These are phyloP conservation scores for Penicillium argentinense DNA, from an alignment of 495 filamentous ascomycete genomes.

Conservation along the genomic window DNA sequence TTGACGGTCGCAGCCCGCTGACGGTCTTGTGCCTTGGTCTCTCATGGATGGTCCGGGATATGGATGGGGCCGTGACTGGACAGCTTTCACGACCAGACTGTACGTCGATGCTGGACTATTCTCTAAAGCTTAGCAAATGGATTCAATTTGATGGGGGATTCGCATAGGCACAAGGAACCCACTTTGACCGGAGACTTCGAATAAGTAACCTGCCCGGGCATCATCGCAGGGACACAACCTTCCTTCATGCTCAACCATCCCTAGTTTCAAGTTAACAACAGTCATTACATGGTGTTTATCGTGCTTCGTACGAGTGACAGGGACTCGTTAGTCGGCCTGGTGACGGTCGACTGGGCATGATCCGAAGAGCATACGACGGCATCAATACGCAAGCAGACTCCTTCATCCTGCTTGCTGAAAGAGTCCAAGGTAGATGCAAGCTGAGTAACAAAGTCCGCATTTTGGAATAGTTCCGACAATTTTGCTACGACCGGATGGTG, in stretches of 20 bases:
- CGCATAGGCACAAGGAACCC: neutral
- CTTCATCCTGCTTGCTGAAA: neutral
- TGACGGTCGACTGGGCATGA: neutral
- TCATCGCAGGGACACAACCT: neutral
- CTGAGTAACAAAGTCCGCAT: neutral
- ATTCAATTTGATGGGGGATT: neutral
- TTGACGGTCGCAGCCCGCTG: constrained; percentile 13
- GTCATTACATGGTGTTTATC: neutral
- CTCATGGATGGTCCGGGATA: neutral
- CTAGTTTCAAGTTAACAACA: neutral
- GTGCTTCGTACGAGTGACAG: neutral
- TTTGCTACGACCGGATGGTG: neutral
- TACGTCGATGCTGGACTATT: neutral
- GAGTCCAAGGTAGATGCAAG: neutral
- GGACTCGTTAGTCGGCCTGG: neutral
- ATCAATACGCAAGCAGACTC: neutral
- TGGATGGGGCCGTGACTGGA: neutral
- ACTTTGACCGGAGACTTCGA: neutral
- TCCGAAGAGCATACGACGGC: neutral
- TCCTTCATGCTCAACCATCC: neutral
- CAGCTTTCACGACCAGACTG: neutral
- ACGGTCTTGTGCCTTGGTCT: constrained; percentile 17
- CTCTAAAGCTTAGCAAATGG: neutral
- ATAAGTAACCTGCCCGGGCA: neutral
- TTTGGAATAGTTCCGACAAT: constrained; percentile 11